Base-by-base conservation (phyloP, 805 yeast species). In the Maudiozyma barnettii region DNA sequence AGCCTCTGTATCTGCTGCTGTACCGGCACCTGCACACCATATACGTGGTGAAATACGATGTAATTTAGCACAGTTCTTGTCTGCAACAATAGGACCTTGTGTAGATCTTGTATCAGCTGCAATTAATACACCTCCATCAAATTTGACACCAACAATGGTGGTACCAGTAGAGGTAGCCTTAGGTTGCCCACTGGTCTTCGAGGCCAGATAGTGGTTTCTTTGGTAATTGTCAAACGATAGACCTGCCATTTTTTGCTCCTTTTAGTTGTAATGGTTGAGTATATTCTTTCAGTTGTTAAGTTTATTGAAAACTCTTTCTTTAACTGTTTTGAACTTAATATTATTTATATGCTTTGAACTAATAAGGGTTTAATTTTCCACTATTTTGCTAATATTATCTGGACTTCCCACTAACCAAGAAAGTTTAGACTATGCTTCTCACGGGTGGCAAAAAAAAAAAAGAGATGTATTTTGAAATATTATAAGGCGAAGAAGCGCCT, bases 1-100 rank as follows among this genome's bases (percentile, higher is more conserved):
- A 81, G 89, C 88, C 66, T 93, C 98, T 12, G 97, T 93, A 65
- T 93, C 99, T 7, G 99, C 98, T 29, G 99, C 99, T n/a, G 99
- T 93, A 67, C 99, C 99, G 3, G 99, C 99, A 60, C 99, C 99
- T 45, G 99, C 99, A 80, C 99, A 91, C 97, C 97, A 91, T 64
- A 90, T 89, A 61, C 76, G 78, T 9, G 97, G 96, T 6, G 96
- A 77, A 54, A 90, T 75, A 56, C 95, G 72, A 69, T 91, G 97
- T 54, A 93, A 74, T 69, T 91, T 91, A 63, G 89, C 96, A 75
- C 97, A 90, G 72, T 93, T 93, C 73, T 93, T 93, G 70, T 93
- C 98, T 7, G 99, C 99, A 33, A 93, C 98, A 57, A 93, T 88
- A 49, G 82, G 83, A 13, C 99, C 99, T 35, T 93, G 83, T 3